Evolutionary conservation across 1,284 basidiomycete species (phyloP).

Genomic region (Puccinia hordei): DNA sequence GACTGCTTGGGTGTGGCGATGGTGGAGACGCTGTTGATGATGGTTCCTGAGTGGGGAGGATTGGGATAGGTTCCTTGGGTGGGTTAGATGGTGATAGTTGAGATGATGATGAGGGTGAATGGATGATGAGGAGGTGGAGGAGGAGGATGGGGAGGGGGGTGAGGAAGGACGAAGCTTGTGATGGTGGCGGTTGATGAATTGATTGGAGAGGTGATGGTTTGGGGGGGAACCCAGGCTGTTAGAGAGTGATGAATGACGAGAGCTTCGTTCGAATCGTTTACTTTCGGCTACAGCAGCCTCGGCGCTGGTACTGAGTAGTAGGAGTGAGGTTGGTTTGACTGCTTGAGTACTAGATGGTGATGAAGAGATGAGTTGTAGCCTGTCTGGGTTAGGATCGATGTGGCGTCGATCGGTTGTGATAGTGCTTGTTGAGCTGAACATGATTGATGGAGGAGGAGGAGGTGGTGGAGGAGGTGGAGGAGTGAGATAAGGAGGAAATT

Average conservation of each 20-base stretch:
- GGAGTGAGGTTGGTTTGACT: slow-evolving; percentile 12
- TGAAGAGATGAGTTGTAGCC: slow-evolving; percentile 10
- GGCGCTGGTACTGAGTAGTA: slow-evolving; percentile 36
- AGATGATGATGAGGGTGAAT: slow-evolving; percentile 5
- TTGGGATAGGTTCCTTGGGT: slow-evolving; percentile 10
- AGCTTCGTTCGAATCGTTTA: slow-evolving; percentile 34
- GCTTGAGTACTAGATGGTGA: no score
- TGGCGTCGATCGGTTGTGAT: slow-evolving; percentile 38
- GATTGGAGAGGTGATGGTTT: not conserved
- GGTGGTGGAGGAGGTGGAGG: no score
- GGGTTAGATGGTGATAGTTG: slow-evolving; percentile 3
- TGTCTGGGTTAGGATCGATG: slow-evolving; percentile 40
- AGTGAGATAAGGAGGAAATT: no score
- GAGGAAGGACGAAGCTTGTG: slow-evolving; percentile 32
- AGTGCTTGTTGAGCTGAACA: not conserved
- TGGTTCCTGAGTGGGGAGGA: slow-evolving; percentile 20
- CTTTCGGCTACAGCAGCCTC: slow-evolving; percentile 44
- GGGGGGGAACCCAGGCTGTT: slow-evolving; percentile 2
- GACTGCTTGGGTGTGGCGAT: slow-evolving; percentile 13
- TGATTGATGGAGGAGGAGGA: not conserved
- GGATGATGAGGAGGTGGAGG: slow-evolving; percentile 3
- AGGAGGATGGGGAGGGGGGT: slow-evolving; percentile 33
- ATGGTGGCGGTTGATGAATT: not conserved
- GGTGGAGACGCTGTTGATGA: slow-evolving; percentile 19
- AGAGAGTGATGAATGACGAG: slow-evolving; percentile 18